These are phyloP conservation scores for Angomonas ambiguus DNA, from an alignment of 208 protist species.

Conservation along the genomic window DNA sequence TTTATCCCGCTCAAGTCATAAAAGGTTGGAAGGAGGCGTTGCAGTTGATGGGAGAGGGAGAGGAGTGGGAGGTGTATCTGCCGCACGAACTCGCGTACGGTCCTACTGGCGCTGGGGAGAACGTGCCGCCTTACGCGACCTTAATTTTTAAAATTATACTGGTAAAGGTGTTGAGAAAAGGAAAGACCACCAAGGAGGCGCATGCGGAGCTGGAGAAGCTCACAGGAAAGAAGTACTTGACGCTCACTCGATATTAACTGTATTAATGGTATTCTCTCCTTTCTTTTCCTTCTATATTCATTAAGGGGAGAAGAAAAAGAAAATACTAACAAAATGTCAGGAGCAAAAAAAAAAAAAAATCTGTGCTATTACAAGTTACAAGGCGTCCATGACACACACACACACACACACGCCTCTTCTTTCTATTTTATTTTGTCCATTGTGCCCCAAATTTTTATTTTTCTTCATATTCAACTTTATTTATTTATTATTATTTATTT, in stretches of 20 bases:
- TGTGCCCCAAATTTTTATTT: not conserved
- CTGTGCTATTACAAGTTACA: too few relatives aligned
- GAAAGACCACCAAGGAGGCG: slow-evolving; percentile 34
- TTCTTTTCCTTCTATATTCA: not conserved
- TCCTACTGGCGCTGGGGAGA: slow-evolving; percentile 32
- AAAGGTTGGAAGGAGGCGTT: slow-evolving; percentile 83
- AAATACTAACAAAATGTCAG: too few relatives aligned
- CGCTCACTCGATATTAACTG: not conserved
- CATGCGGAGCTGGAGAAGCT: slow-evolving; percentile 50
- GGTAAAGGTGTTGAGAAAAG: slow-evolving; percentile 57
- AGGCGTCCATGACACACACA: too few relatives aligned
- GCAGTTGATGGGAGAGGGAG: slow-evolving; percentile 82
- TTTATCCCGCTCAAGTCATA: slow-evolving; percentile 74
- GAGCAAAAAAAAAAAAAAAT: too few relatives aligned
- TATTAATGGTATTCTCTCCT: not conserved
- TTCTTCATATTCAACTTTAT: too few relatives aligned
- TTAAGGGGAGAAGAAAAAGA: too few relatives aligned
- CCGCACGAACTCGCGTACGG: slow-evolving; percentile 78
- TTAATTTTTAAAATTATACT: slow-evolving; percentile 81
- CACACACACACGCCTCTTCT: too few relatives aligned
- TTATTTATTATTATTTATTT: slow-evolving; percentile 10
- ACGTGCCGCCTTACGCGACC: slow-evolving; percentile 61
- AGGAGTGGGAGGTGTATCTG: slow-evolving; percentile 81
- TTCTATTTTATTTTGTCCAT: too few relatives aligned
- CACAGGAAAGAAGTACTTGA: not conserved